These are phyloP conservation scores for Primulina tabacum DNA, from an alignment of 257 asterid species.

Conservation along the genomic window DNA sequence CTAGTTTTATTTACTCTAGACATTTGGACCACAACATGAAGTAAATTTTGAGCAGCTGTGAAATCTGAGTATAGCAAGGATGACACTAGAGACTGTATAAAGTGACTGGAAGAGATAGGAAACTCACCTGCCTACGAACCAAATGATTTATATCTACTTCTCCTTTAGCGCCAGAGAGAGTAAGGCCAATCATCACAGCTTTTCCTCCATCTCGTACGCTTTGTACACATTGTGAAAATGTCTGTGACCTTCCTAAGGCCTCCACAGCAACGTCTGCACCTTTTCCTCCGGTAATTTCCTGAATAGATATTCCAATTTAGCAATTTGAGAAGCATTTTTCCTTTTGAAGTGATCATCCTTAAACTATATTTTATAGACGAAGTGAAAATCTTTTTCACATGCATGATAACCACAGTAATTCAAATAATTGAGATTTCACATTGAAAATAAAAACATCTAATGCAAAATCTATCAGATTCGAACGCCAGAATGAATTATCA, in stretches of 20 bases:
- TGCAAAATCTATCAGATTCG: not conserved
- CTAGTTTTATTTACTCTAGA: not conserved
- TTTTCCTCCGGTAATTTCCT: conserved; percentile 91
- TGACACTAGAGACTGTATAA: not conserved
- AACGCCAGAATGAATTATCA: not conserved
- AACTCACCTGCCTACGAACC: conserved; percentile 89
- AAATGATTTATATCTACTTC: conserved; percentile 92
- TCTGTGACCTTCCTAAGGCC: conserved; percentile 83
- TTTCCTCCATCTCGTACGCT: conserved; percentile 97
- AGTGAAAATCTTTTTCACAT: conserved; percentile 1
- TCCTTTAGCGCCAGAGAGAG: conserved; percentile 82
- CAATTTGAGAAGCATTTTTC: conserved; percentile 3
- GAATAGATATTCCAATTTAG: conserved; percentile 27
- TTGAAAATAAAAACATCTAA: not conserved
- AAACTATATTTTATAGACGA: not conserved
- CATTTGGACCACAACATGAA: not conserved
- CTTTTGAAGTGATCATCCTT: conserved; percentile 11
- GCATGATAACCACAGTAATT: conserved; percentile 7
- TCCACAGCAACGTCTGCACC: conserved; percentile 97
- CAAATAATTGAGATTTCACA: not conserved
- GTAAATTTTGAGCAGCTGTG: not conserved
- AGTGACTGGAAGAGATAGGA: not conserved
- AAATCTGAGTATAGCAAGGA: not conserved
- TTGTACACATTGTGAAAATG: conserved; percentile 79
- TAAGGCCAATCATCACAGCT: conserved; percentile 98